Conservation (phyloP, 129 eudicot species). For the Pseudognaphalium luteoalbum region DNA sequence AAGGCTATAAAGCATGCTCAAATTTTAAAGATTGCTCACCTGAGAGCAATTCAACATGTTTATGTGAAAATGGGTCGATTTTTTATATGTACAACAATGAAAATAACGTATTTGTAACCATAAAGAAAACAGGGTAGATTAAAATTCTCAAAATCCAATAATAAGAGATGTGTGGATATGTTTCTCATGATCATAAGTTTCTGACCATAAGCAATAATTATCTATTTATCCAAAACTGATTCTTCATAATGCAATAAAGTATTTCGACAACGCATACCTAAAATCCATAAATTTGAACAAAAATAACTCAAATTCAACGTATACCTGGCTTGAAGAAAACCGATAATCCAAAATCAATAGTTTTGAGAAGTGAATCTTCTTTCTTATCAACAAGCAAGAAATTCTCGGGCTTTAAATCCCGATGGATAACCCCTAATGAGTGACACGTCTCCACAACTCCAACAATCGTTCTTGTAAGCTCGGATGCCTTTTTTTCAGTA, state of each 20-base stretch:
- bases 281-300: conserved; percentile 19
- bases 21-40: conserved; percentile 11
- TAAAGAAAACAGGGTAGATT: neutral
- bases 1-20: conserved; percentile 1
- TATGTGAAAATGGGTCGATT: neutral
- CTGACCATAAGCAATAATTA: neutral
- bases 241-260: conserved; percentile 8
- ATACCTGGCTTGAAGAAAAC: conserved; percentile 93
- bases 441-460: conserved; percentile 96
- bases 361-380: conserved; percentile 87
- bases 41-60: neutral
- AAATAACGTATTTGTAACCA: neutral
- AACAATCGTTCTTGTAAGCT: conserved; percentile 83
- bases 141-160: neutral
- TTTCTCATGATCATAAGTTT: neutral
- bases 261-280: neutral
- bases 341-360: conserved; percentile 89
- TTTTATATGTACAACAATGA: neutral
- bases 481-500: conserved; percentile 88
- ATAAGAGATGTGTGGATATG: neutral
- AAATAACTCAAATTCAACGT: conserved; percentile 20
- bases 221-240: conserved; percentile 1
- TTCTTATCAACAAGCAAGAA: conserved; percentile 83
- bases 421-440: conserved; percentile 89
- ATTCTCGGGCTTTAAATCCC: conserved; percentile 93